Base-by-base conservation (phyloP, 73 alveolate genomes). In the Diophrys appendiculata region DNA sequence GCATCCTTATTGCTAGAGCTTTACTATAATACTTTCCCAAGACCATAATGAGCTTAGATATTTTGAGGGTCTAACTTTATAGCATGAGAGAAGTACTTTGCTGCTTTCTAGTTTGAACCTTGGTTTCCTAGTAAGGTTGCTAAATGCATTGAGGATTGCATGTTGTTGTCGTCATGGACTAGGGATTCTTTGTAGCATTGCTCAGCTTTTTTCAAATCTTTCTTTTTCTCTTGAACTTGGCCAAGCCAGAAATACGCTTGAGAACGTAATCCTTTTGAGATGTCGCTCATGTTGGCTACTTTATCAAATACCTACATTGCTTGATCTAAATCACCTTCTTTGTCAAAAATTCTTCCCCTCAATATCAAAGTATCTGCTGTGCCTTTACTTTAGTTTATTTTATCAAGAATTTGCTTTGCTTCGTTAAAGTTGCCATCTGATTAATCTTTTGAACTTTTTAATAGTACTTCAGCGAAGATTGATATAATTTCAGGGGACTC, bases 11-110 rank as follows among this genome's bases (percentile, higher is more conserved):
- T 78, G n/a, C 73, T 86, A 18, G 78, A 54, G 28, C 29, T 34
- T 33, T 77, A 35, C 18, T 80, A 79, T 13, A 87, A 71, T 14
- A 85, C 30, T 70, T 88, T 90, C 24, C 88, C 96, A 35, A 90
- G 52, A 11, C 91, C 88, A 60, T 73, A 79, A 65, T 82, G 65
- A 30, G 96, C 96, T 35, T 68, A 68, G 18, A 81, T 86, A 64
- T 54, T 60, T 0, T 78, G 78, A 0, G 90, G 90, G 33, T 86
- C 85, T 25, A 90, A 70, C 53, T 73, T 84, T 0, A 90, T 34
- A 30, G 92, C 90, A 78, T 90, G 88, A 82, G 80, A 85, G 55
- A 90, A 90, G 81, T 87, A 84, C 54, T 90, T 87, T 18, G 91
- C 86, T 53, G 96, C 96, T 53, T 81, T 78, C 25, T 76, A 30